Conservation (phyloP, 2,329 filamentous ascomycete genomes). For the Pyrenochaeta sp. region DNA sequence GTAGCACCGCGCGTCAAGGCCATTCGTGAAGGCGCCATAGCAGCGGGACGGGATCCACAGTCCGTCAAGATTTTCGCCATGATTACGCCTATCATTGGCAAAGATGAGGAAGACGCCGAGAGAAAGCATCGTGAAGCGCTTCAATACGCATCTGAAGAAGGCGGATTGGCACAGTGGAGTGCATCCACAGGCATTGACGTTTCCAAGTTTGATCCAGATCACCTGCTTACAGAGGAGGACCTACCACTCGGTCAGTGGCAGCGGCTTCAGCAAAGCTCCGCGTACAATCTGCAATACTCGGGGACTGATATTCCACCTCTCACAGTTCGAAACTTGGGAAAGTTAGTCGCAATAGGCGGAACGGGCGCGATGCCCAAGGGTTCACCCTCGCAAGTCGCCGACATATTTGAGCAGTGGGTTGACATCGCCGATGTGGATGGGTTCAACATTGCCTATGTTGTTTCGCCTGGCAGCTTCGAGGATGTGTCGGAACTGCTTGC, state of each 20-base stretch:
- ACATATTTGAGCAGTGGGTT: conserved; percentile 72
- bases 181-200: conserved; percentile 75
- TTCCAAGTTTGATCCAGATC: conserved; percentile 64
- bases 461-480: conserved; percentile 24
- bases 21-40: conserved; percentile 63
- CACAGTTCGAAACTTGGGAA: conserved; percentile 21
- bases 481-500: conserved; percentile 21
- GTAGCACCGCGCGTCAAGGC: conserved; percentile 68
- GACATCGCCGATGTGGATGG: conserved; percentile 73
- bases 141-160: conserved; percentile 67
- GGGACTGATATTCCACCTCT: conserved; percentile 19
- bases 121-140: conserved; percentile 68
- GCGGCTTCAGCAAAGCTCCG: conserved; percentile 15
- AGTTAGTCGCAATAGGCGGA: conserved; percentile 67
- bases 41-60: conserved; percentile 63
- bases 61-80: conserved; percentile 72
- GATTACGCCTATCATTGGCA: conserved; percentile 69
- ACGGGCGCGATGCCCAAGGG: conserved; percentile 70
- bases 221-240: conserved; percentile 57
- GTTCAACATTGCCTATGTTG: conserved; percentile 67
- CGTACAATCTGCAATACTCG: conserved; percentile 24
- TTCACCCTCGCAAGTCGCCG: conserved; percentile 68
- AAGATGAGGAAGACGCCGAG: conserved; percentile 69
- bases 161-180: conserved; percentile 72
- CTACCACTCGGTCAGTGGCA: conserved; percentile 20